A percentile compares a stretch with the other conserved stretches of the same genome.
Evolutionary conservation across 352 stramenopile species (phyloP).

Genomic region (Aphanomyces invadans): DNA sequence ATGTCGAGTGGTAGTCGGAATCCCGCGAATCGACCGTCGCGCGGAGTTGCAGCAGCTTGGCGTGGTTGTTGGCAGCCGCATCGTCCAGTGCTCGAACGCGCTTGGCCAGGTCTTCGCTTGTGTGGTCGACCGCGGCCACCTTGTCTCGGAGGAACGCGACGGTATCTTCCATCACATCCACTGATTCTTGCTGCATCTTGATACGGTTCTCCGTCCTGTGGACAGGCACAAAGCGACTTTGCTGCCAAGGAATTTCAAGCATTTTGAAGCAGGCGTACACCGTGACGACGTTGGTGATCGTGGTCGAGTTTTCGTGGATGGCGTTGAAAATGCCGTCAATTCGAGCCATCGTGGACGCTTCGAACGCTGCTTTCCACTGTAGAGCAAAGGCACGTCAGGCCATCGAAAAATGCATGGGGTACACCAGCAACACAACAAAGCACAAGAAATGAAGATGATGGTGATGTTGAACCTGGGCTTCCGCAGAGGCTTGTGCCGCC

Average conservation of each 20-base stretch:
- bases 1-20: not conserved
- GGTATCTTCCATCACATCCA: slow-evolving; percentile 10
- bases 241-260: too few species aligned
- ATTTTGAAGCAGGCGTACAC: too few species aligned
- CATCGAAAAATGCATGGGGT: not conserved
- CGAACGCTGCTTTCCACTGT: slow-evolving; percentile 18
- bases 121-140: not conserved
- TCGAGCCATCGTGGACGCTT: not conserved
- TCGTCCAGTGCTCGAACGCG: not conserved
- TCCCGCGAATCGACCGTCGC: not conserved
- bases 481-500: not conserved
- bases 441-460: too few species aligned
- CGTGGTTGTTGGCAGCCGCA: not conserved
- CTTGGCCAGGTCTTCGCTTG: not conserved
- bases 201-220: slow-evolving; percentile 11
- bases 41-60: not conserved
- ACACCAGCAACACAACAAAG: too few species aligned
- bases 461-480: not conserved
- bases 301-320: slow-evolving; percentile 8
- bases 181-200: slow-evolving; percentile 11
- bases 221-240: too few species aligned
- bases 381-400: not conserved
- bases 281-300: slow-evolving; percentile 5
- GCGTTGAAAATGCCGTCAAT: slow-evolving; percentile 9
- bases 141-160: slow-evolving; percentile 3